A percentile compares a stretch with the other conserved stretches of the same genome.
Conservation (phyloP, 1,284 basidiomycete genomes). For the Termitomyces sp. region DNA sequence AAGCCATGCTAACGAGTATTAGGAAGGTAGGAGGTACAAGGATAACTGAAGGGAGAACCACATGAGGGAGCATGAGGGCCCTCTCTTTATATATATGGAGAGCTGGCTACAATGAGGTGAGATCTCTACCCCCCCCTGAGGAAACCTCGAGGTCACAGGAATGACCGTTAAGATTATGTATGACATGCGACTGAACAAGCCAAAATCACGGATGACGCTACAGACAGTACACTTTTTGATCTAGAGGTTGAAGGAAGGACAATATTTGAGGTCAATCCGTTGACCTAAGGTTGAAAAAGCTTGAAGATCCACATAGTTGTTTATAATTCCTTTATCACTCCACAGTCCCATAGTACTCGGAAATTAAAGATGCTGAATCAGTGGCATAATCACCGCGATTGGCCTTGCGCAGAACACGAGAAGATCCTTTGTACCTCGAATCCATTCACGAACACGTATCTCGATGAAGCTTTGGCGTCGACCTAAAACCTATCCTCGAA, state of each 20-base stretch:
- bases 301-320: background rate
- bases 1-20: conserved; percentile 26
- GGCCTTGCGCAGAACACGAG: conserved; percentile 15
- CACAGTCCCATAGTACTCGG: conserved; percentile 9
- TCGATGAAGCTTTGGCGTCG: background rate
- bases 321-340: background rate
- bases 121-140: conserved; percentile 9
- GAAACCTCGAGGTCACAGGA: conserved; percentile 14
- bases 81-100: conserved; percentile 14
- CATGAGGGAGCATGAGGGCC: background rate
- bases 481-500: conserved; percentile 6
- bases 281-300: background rate
- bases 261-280: background rate
- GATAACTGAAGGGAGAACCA: background rate
- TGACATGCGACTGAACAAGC: conserved; percentile 1
- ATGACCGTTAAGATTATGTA: conserved; percentile 9
- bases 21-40: conserved; percentile 21
- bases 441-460: background rate
- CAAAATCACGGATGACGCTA: background rate
- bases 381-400: conserved; percentile 6
- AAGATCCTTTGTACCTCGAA: conserved; percentile 5
- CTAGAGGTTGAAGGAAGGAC: background rate
- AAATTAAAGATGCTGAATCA: conserved; percentile 14
- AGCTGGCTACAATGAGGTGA: conserved; percentile 13
- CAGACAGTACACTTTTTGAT: background rate